A percentile compares a stretch with the other conserved stretches of the same genome.
Evolutionary conservation across 148 eudicot genomes (phyloP).

Genomic region (Rhododendron molle): DNA sequence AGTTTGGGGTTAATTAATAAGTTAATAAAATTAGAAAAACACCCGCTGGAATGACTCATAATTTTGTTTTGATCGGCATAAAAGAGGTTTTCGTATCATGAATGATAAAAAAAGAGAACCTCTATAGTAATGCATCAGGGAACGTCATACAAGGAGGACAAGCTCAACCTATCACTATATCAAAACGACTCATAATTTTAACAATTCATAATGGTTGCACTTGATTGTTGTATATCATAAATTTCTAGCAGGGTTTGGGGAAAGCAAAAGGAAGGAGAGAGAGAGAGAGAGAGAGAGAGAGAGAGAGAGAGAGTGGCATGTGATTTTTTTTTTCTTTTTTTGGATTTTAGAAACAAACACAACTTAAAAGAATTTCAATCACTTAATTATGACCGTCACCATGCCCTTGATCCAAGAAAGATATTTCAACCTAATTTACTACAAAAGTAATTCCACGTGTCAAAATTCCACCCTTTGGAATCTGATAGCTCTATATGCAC

Average conservation of each 20-base stretch:
- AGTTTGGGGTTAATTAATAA: neutral
- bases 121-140: too few species aligned
- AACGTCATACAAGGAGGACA: too few species aligned
- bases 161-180: too few species aligned
- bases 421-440: conserved; percentile 19
- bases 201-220: neutral
- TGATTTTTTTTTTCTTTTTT: neutral
- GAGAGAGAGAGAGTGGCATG: neutral
- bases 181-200: neutral
- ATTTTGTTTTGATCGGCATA: too few species aligned
- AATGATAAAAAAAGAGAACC: too few species aligned
- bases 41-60: neutral
- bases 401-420: conserved; percentile 32
- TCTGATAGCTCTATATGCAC: conserved; percentile 16
- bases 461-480: conserved; percentile 17
- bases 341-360: neutral
- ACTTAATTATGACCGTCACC: conserved; percentile 20
- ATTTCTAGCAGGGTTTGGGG: neutral
- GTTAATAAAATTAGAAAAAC: neutral
- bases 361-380: neutral
- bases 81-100: too few species aligned
- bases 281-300: neutral
- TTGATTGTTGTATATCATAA: neutral
- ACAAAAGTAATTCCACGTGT: conserved; percentile 40
- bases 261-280: neutral